Percentiles rank a stretch among this genome's conserved stretches.
phyloP scores from a whole-genome alignment of 2,329 filamentous ascomycete species.

The Exophiala aquamarina region DNA sequence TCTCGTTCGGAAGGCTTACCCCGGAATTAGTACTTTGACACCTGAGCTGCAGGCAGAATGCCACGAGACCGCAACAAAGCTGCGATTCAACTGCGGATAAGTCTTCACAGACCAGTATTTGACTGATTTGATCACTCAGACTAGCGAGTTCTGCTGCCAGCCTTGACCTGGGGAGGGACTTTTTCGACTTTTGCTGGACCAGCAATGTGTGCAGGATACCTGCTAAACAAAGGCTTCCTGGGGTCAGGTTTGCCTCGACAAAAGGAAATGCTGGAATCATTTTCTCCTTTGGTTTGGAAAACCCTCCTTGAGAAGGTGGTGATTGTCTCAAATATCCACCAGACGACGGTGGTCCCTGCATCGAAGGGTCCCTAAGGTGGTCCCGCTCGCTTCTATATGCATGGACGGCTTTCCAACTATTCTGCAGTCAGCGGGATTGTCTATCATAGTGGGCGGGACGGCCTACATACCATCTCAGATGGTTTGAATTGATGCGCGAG shows the following conservation, averaged over 20 bases:
- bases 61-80: constrained; percentile 12
- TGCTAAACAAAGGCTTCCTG: too few species aligned
- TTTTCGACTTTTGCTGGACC: too few species aligned
- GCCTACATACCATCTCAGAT: constrained; percentile 10
- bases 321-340: neutral
- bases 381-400: constrained; percentile 9
- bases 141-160: neutral
- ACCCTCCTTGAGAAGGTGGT: neutral
- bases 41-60: constrained; percentile 5
- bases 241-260: too few species aligned
- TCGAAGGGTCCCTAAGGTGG: constrained; percentile 1
- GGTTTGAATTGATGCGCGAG: constrained; percentile 12
- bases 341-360: neutral
- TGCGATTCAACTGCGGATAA: constrained; percentile 10
- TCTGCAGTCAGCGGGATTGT: neutral
- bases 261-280: too few species aligned
- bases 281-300: too few species aligned
- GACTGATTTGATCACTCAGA: constrained; percentile 2
- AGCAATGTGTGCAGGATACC: too few species aligned
- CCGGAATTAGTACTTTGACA: neutral
- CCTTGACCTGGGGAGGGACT: too few species aligned
- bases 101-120: constrained; percentile 3
- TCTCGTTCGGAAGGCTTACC: too few species aligned
- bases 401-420: constrained; percentile 14
- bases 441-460: too few species aligned